Conservation (phyloP, 176 grass and related monocot genomes). For the Carex kokanica region DNA sequence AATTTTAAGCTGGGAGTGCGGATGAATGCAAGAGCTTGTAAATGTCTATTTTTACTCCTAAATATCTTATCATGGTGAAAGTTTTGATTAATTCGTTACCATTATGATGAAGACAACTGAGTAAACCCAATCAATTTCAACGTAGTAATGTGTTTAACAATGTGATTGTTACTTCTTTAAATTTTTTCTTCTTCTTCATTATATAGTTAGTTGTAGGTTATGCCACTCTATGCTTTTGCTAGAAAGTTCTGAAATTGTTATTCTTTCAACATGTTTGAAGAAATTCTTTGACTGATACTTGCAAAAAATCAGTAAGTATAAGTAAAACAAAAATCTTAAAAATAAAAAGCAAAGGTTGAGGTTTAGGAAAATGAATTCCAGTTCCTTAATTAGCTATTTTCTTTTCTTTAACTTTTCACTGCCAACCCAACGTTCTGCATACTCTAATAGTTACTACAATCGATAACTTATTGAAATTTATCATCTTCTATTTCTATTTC, state of each 20-base stretch:
- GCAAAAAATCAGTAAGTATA: no score
- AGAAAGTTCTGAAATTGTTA: neutral
- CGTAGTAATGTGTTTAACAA: neutral
- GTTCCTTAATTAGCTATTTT: no score
- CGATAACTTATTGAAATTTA: no score
- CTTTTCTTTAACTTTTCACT: no score
- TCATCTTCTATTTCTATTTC: no score
- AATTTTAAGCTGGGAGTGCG: neutral
- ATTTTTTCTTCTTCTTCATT: neutral
- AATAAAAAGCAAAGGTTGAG: no score
- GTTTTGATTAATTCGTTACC: slow-evolving; percentile 1
- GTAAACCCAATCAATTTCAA: neutral
- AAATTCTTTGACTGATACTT: neutral
- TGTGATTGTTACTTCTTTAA: neutral
- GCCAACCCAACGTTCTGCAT: no score
- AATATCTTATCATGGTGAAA: neutral
- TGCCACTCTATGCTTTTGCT: neutral
- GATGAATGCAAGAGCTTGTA: neutral
- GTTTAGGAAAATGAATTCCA: no score
- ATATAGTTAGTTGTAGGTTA: neutral
- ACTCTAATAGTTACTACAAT: no score
- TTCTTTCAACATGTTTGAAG: neutral
- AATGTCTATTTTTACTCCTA: neutral
- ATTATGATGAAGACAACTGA: neutral
- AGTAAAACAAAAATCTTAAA: no score